Base-by-base conservation (phyloP, 2,329 filamentous ascomycete species). In the Microdochium paspali region DNA sequence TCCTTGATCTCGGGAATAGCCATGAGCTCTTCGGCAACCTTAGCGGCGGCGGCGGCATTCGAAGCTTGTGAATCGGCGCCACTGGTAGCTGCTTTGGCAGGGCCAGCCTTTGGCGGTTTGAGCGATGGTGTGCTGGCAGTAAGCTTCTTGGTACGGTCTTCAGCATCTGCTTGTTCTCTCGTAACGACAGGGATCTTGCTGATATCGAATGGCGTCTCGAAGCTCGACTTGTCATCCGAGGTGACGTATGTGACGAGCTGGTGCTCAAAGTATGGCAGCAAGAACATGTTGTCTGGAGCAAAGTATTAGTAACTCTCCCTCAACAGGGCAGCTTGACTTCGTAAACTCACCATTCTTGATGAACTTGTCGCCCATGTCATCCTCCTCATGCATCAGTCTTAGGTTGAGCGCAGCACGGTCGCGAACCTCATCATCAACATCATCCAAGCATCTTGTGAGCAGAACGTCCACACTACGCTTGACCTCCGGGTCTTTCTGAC, bases 231-330 rank as follows among this genome's bases (percentile, higher is more conserved):
- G 60, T 93, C 88, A 47, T 90, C 87, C 12, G 90, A 90, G 18
- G 90, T 95, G 57, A 98, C 91, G 61, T 98, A 98, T 81, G 95
- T 87, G 56, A 96, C 90, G 45, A 98, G 82, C 64, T 97, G 90
- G 64, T 97, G 91, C 73, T 97, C 93, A 51, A 98, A 94, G 50
- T 88, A 90, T 10, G 90, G 87, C 21, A 98, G 78, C 9, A 91
- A 94, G 66, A 91, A 98, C 81, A 95, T 95, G 53, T 83, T 94
- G 65, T 97, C 91, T 90, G 58, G 9, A 46, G 15, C 2, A 6
- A 35, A 30, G 45, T 10, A 7, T 24, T 4, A 13, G n/a, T 15
- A 21, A 5, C 5, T 5, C 18, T 9, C 15, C 4, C 3, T 10
- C 18, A 9, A 3, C 18, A 20, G 18, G 18, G 18, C 7, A 10